phyloP scores from a whole-genome alignment of 139 green algal genomes.

The Ettlia oleoabundans region DNA sequence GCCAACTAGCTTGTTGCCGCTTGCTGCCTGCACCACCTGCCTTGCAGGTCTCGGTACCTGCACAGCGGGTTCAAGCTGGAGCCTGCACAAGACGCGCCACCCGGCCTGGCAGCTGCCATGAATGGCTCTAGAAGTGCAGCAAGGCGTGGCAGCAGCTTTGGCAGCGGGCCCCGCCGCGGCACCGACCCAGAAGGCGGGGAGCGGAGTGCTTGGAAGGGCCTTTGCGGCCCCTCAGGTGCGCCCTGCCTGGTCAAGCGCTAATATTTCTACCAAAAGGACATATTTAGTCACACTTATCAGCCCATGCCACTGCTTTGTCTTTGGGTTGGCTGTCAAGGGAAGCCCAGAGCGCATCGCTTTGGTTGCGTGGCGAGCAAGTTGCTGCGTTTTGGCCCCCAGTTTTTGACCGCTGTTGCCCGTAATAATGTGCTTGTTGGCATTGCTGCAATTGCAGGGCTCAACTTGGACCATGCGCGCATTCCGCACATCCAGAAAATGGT shows the following conservation, averaged over 20 bases:
- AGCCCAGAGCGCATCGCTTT: not conserved
- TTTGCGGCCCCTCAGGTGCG: constrained; percentile 4
- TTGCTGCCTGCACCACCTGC: too few species aligned
- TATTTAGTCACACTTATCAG: too few species aligned
- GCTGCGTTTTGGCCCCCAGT: too few species aligned
- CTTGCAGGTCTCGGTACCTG: too few species aligned
- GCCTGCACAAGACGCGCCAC: not conserved
- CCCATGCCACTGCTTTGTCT: too few species aligned
- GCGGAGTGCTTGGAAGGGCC: constrained; percentile 5
- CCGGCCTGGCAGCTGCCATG: not conserved
- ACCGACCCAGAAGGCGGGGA: constrained; percentile 17
- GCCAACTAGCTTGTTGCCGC: not conserved
- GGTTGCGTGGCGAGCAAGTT: too few species aligned
- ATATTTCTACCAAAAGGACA: too few species aligned
- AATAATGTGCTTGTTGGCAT: too few species aligned
- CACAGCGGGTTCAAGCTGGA: not conserved
- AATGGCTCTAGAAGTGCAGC: not conserved
- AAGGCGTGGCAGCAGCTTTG: constrained; percentile 14
- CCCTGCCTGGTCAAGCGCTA: too few species aligned
- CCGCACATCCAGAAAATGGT: constrained; percentile 11
- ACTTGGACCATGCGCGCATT: constrained; percentile 21
- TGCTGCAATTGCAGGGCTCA: constrained; percentile 3
- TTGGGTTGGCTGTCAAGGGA: not conserved
- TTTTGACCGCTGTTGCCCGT: too few species aligned
- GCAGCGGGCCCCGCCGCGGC: constrained; percentile 3